A percentile compares a stretch with the other conserved stretches of the same genome.
phyloP scores from a whole-genome alignment of 2,329 filamentous ascomycete genomes.

The Scytalidium lignicola region DNA sequence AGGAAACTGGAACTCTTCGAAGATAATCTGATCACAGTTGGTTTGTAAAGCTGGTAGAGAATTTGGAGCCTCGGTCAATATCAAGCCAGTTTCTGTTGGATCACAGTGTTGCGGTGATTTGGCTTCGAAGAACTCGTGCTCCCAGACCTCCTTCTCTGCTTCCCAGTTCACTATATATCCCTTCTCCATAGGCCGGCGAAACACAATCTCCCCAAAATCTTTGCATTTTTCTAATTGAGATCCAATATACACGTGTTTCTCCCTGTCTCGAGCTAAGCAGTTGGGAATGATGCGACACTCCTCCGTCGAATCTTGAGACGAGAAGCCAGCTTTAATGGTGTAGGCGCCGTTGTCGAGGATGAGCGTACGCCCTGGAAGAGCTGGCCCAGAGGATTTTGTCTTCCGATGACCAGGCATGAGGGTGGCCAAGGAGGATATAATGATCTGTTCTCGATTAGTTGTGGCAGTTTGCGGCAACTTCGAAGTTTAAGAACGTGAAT shows the following conservation, averaged over 20 bases:
- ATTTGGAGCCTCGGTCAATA: slow-evolving; percentile 84
- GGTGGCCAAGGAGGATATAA: neutral
- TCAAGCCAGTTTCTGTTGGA: slow-evolving; percentile 73
- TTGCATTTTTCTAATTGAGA: slow-evolving; percentile 72
- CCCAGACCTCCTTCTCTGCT: slow-evolving; percentile 91
- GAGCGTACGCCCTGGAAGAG: slow-evolving; percentile 62
- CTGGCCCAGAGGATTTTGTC: slow-evolving; percentile 44
- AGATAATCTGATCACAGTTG: slow-evolving; percentile 93
- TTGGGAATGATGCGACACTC: slow-evolving; percentile 77
- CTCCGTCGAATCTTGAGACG: slow-evolving; percentile 33
- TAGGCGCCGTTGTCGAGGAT: slow-evolving; percentile 91
- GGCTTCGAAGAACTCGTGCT: slow-evolving; percentile 74
- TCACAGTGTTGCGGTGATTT: slow-evolving; percentile 65
- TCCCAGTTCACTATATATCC: slow-evolving; percentile 98
- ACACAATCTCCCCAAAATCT: slow-evolving; percentile 85
- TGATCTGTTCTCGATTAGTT: neutral
- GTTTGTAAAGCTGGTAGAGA: slow-evolving; percentile 74
- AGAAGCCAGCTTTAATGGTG: slow-evolving; percentile 84
- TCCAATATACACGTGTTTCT: slow-evolving; percentile 73
- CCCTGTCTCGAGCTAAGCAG: slow-evolving; percentile 78
- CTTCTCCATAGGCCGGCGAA: slow-evolving; percentile 86
- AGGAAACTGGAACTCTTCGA: slow-evolving; percentile 93
- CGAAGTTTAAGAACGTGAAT: neutral
- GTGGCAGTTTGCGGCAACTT: neutral
- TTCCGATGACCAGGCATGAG: slow-evolving; percentile 31